These are phyloP conservation scores for Dissoconium aciculare DNA, from an alignment of 2,329 filamentous ascomycete genomes.

Conservation along the genomic window DNA sequence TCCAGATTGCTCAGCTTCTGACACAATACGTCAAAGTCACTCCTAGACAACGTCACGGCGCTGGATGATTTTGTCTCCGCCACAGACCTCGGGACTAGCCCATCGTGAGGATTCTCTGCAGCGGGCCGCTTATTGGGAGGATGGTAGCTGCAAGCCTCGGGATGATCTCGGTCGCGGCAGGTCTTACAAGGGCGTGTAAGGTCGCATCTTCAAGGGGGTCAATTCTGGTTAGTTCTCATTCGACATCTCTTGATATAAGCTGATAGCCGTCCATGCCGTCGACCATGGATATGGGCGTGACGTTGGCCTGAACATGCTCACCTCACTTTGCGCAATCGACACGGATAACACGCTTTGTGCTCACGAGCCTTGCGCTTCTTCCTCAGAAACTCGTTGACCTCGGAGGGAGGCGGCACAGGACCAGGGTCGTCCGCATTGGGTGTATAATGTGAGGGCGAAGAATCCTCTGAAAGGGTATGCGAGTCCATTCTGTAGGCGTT, in stretches of 20 bases:
- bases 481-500: no score
- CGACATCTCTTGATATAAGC: neutral
- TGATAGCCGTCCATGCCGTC: neutral
- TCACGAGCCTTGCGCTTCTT: constrained; percentile 37
- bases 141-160: constrained; percentile 33
- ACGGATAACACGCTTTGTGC: constrained; percentile 40
- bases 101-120: neutral
- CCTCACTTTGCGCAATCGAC: constrained; percentile 29
- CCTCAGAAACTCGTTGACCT: constrained; percentile 36
- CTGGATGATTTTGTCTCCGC: constrained; percentile 14
- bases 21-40: constrained; percentile 36
- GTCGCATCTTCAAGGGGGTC: constrained; percentile 36
- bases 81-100: neutral
- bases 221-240: constrained; percentile 3
- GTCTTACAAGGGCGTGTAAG: constrained; percentile 34
- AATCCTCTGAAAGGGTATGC: no score
- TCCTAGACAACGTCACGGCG: constrained; percentile 20
- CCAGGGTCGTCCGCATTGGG: no score
- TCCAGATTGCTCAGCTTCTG: constrained; percentile 34
- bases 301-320: no score
- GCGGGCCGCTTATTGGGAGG: constrained; percentile 22
- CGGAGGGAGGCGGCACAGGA: constrained; percentile 25
- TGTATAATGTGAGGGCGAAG: no score
- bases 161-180: constrained; percentile 36
- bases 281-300: neutral